Conservation (phyloP, 192 early-diverging fungal genomes). For the Funneliformis mosseae region DNA sequence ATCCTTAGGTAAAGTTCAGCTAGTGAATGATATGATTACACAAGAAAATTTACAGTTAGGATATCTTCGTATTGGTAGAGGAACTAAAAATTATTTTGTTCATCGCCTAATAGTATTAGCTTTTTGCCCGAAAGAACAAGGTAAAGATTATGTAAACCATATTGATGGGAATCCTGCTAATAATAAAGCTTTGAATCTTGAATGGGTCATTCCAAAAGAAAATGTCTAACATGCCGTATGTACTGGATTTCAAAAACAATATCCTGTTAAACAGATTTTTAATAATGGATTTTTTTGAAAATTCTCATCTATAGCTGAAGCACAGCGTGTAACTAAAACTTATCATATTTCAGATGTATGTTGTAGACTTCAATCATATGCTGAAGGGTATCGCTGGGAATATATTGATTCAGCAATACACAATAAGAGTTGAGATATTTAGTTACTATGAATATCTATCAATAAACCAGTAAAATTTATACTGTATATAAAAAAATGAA, state of each 20-base stretch:
- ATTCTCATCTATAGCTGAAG: constrained; percentile 2
- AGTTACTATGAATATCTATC: too few species aligned
- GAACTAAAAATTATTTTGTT: neutral
- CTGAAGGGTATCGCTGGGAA: too few species aligned
- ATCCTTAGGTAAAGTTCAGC: constrained; percentile 15
- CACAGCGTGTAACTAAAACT: too few species aligned
- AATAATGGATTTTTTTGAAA: constrained; percentile 2
- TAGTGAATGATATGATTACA: constrained; percentile 5
- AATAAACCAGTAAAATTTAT: too few species aligned
- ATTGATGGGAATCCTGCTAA: too few species aligned
- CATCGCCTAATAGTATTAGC: neutral
- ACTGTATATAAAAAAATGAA: too few species aligned
- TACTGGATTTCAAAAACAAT: neutral
- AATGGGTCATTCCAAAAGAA: constrained; percentile 29
- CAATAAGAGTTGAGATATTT: too few species aligned
- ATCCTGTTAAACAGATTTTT: constrained; percentile 13
- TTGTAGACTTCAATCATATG: too few species aligned
- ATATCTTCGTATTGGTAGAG: neutral
- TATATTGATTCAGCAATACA: too few species aligned
- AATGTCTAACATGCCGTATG: constrained; percentile 31
- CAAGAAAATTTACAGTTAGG: constrained; percentile 1
- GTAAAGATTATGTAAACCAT: neutral
- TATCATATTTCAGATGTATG: too few species aligned
- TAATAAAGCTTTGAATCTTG: constrained; percentile 22
- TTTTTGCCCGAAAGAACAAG: neutral